Conservation (phyloP, 73 alveolate species). For the Paramecium pentaurelia region DNA sequence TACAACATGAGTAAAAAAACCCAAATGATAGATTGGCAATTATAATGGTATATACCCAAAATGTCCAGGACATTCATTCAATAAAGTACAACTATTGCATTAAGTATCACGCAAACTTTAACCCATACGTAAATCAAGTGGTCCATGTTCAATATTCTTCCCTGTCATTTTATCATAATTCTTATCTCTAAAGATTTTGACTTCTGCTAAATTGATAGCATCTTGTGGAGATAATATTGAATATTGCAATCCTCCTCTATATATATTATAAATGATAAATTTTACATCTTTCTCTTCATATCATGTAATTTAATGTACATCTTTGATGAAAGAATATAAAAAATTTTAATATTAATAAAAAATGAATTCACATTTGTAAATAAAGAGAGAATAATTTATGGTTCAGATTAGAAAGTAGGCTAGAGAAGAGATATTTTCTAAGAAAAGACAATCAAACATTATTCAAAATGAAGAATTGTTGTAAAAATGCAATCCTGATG, state of each 20-base stretch:
- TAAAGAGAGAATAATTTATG: neutral
- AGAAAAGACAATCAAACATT: neutral
- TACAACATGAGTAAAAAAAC: conserved; percentile 49
- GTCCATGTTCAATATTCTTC: conserved; percentile 21
- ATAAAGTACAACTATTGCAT: neutral
- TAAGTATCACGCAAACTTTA: neutral
- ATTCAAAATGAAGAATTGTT: neutral
- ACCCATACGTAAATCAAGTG: conserved; percentile 61
- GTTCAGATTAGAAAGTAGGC: neutral
- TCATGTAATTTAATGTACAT: neutral
- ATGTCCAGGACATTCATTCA: conserved; percentile 60
- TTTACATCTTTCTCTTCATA: neutral
- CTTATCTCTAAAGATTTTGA: neutral
- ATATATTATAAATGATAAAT: neutral
- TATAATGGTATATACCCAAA: conserved; percentile 44
- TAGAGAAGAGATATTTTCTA: neutral
- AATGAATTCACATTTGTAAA: neutral
- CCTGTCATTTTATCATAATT: neutral
- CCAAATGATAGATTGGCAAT: conserved; percentile 58
- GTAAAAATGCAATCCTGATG: neutral
- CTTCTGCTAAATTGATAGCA: conserved; percentile 34
- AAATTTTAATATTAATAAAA: neutral
- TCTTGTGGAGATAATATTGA: neutral
- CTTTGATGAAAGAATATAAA: neutral
- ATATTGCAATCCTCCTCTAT: neutral